Evolutionary conservation across 306 rosid species (phyloP).

Genomic region (Medicago truncatula): MtrunA17r5.0-ANR NC_053045.1:12841501-12842000

Average conservation of each 20-base stretch:
- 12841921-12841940: background rate
- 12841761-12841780: background rate
- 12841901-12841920: background rate
- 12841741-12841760: slow-evolving; percentile 13
- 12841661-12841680: slow-evolving; percentile 39
- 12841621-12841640: slow-evolving; percentile 44
- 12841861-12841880: slow-evolving; percentile 50
- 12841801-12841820: background rate
- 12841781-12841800: background rate
- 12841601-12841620: slow-evolving; percentile 43
- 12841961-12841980: too few relatives aligned
- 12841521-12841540: slow-evolving; percentile 43
- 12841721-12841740: slow-evolving; percentile 33
- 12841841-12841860: slow-evolving; percentile 56
- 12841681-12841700: slow-evolving; percentile 11
- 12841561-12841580: slow-evolving; percentile 45
- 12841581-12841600: slow-evolving; percentile 50
- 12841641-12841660: slow-evolving; percentile 28
- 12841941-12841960: background rate
- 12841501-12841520: slow-evolving; percentile 29
- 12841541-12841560: slow-evolving; percentile 47
- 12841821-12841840: slow-evolving; percentile 52
- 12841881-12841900: background rate
- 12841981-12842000: too few relatives aligned
- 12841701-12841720: slow-evolving; percentile 48